Conservation (phyloP, 2,329 filamentous ascomycete genomes). For the Phialophora tarda region DNA sequence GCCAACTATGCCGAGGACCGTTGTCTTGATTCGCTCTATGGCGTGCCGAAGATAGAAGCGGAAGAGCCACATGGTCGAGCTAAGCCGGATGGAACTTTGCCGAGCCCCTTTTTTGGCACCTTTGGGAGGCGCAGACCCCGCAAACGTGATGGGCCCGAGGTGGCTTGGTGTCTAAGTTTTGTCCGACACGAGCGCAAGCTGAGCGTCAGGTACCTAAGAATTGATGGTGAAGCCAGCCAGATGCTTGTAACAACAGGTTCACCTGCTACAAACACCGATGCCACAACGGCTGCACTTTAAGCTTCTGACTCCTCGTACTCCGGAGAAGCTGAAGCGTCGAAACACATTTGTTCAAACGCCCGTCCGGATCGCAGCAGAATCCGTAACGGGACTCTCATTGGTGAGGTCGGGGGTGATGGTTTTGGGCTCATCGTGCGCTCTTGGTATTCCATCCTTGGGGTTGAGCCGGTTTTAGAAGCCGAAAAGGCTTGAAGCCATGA, state of each 20-base stretch:
- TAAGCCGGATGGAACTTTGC: slow-evolving; percentile 12
- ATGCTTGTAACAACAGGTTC: not conserved
- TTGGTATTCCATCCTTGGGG: not conserved
- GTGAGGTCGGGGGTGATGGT: not conserved
- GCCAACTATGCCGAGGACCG: not conserved
- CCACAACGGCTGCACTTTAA: not conserved
- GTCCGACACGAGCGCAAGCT: not conserved
- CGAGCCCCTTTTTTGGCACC: slow-evolving; percentile 12
- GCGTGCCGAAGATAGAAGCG: slow-evolving; percentile 19
- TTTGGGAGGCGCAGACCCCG: slow-evolving; percentile 8
- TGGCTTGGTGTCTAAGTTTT: slow-evolving; percentile 3
- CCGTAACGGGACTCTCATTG: not conserved
- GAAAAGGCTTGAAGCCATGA: slow-evolving; percentile 8
- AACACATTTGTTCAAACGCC: not conserved
- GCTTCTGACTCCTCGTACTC: not conserved
- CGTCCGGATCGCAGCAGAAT: not conserved
- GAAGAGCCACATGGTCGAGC: slow-evolving; percentile 13
- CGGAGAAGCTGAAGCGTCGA: not conserved
- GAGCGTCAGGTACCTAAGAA: slow-evolving; percentile 7
- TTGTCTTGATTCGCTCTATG: not conserved
- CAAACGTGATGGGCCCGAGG: not conserved
- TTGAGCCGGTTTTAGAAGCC: slow-evolving; percentile 19
- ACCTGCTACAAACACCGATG: not conserved
- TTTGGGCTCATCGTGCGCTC: not conserved
- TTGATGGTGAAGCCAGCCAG: not conserved